Evolutionary conservation across 768 basidiomycete genomes (phyloP), one percentile per base, ranked within the genome.

Genomic region (Collybiopsis luxurians): DNA sequence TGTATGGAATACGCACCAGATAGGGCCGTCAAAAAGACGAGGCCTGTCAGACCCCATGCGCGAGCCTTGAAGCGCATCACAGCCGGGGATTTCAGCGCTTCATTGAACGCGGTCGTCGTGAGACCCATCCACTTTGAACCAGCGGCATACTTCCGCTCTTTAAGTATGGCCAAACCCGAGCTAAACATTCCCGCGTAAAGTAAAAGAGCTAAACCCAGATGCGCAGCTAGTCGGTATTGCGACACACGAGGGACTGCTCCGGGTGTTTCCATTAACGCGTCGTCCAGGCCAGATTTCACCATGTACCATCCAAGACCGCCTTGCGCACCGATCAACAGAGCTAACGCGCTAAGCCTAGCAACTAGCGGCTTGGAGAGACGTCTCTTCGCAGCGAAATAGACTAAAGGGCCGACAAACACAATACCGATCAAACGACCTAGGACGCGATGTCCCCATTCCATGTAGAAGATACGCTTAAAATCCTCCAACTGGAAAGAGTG

Each of bases 271-370:
- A 98, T 79, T 53, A 92, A 76, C 11, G 89, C 82, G 53, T 91
- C 84, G 63, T 95, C 90, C 11, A 99, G 78, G 1, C 97, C 97
- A 12, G 95, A 98, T 69, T 95, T 90, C 55, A 99, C 97, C 97
- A 99, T 99, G 77, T 98, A 98, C 97, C 97, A 99, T 26, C 97
- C 97, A 19, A 99, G 79, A 19, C 83, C 79, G 45, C 97, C 97
- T 71, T 99, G 95, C 19, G 84, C 86, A 27, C 95, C 97, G 50
- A 99, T 88, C 30, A 98, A 82, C 0, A 85, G 66, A 0, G 87
- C 89, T 60, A 98, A 80, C 2, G 83, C 87, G 13, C 82, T 70
- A 23, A 97, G 81, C 59, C 84, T 82, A n/a, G 71, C 64, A 1
- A 85, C 81, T 58, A 93, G 77, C 0, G 80, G 68, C 2, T 77